Evolutionary conservation across 371 early-diverging fungal species (phyloP), one percentile per base, ranked within the genome.

Genomic region (Rhizopus microsporus): DNA sequence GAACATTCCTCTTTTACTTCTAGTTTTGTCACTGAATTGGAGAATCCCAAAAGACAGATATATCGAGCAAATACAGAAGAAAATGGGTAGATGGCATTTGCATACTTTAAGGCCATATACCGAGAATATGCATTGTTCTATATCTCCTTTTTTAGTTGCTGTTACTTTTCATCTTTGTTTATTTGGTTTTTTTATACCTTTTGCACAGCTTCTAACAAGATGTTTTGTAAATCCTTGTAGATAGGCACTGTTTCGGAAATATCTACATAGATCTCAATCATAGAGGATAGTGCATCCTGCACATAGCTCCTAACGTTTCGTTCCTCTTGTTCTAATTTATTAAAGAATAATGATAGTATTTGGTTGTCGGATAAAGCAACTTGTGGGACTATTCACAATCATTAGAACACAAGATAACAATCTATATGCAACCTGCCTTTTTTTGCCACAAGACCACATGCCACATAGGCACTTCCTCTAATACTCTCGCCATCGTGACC

Each of bases 401-500:
- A 23, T 29, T 44, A 39, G 12, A 47, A 47, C 2, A 43, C 7
- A 23, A 17, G 33, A 46, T 7, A 37, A 10, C 38, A 37, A 37
- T 37, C 13, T 34, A n/a, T 2, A 33, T 12, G 12, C 15, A 4
- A 4, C n/a, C 35, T 78, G 88, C 91, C 88, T 71, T 89, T 81
- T 60, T 84, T 88, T 0, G 84, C 85, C 7, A 95, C 72, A 33
- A 90, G 59, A 8, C 95, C 92, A 56, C 89, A 79, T 1, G 91
- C 87, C 32, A 92, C 88, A 64, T 90, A 95, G 0, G 95, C 93
- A 57, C 86, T 88, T 0, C 95, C 94, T 30, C 88, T 86, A n/a
- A 93, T 69, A 15, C 77, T 75, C 38, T 93, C 94, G 6, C 68
- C 78, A 47, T 89, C 80, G 51, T 72, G 59, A 1, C 82, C 82